Evolutionary conservation across 768 basidiomycete genomes (phyloP), one percentile per base, ranked within the genome.

Genomic region (Hypholoma fasciculare): DNA sequence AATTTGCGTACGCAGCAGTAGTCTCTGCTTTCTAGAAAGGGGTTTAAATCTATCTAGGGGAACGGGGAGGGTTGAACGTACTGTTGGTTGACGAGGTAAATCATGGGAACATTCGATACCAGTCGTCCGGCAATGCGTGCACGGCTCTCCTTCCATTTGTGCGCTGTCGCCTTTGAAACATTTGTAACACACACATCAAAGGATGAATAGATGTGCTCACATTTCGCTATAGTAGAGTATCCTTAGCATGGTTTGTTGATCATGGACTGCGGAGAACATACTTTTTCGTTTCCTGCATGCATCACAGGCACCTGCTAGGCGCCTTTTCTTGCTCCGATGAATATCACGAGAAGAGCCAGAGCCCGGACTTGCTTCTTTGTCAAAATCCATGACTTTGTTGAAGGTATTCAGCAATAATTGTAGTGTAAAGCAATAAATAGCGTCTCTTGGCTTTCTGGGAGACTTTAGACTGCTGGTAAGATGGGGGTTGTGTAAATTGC

Each of bases 1-100:
- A 4, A 23, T 23, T 23, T 23, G 23, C 14, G 47, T 72, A 75
- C 74, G 72, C 72, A 59, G 72, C 69, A 48, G 72, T 70, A 16
- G 70, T 66, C 61, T 77, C 76, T 61, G 68, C 43, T 53, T 53
- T 53, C 52, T 53, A 30, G 34, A 46, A 46, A 23, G 23, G 17
- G 12, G 2, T 17, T 46, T 19, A 17, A 27, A 6, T 6, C 20
- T 53, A 16, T 5, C 9, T 17, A 8, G 23, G n/a, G 1, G 11
- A 27, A 20, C 20, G 20, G 9, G 14, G 16, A 19, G 4, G 30
- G 13, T 14, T 17, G 12, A 13, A 44, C 40, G 27, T 30, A 53
- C 52, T 30, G 40, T 53, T 9, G 52, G 52, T 40, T 53, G 52
- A 17, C 52, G 52, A 53, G 52, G 52, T 16, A 53, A 42, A 53